These are phyloP conservation scores for Ambispora gerdemannii DNA, from an alignment of 192 early-diverging fungal species.

Conservation along the genomic window DNA sequence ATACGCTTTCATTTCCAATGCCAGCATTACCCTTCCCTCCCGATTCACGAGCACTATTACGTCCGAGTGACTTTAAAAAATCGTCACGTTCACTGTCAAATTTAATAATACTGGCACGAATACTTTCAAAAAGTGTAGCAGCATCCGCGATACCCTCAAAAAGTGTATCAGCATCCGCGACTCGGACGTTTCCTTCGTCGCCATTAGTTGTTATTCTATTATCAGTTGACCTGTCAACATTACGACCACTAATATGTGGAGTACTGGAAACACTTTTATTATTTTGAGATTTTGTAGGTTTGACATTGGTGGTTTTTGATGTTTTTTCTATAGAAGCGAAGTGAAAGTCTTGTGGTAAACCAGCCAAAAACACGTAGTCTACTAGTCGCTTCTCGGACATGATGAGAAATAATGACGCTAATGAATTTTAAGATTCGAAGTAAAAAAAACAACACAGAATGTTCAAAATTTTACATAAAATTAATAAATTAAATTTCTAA, in stretches of 20 bases:
- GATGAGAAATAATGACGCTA: too few species aligned
- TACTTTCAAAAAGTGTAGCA: slow-evolving; percentile 10
- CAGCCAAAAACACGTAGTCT: slow-evolving; percentile 20
- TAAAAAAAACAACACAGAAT: too few species aligned
- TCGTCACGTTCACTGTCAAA: slow-evolving; percentile 24
- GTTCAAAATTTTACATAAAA: too few species aligned
- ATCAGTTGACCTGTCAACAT: too few species aligned
- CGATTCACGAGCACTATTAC: not conserved
- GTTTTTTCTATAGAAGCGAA: not conserved
- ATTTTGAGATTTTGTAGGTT: not conserved
- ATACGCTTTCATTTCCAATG: not conserved
- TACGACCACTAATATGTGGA: not conserved
- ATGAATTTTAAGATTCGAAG: too few species aligned
- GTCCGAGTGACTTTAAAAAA: slow-evolving; percentile 8
- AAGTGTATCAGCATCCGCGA: slow-evolving; percentile 5
- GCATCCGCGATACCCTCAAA: not conserved
- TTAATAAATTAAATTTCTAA: too few species aligned
- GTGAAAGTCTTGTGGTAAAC: not conserved
- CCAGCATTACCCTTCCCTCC: not conserved
- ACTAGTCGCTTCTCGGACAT: slow-evolving; percentile 4
- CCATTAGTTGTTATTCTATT: not conserved
- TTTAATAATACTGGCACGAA: not conserved
- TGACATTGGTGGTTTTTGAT: not conserved
- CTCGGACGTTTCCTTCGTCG: not conserved
- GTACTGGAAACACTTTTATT: not conserved